Percentiles rank a stretch among this genome's conserved stretches.
These are phyloP conservation scores for Entonaema liquescens DNA, from an alignment of 495 filamentous ascomycete genomes.

Conservation along the genomic window DNA sequence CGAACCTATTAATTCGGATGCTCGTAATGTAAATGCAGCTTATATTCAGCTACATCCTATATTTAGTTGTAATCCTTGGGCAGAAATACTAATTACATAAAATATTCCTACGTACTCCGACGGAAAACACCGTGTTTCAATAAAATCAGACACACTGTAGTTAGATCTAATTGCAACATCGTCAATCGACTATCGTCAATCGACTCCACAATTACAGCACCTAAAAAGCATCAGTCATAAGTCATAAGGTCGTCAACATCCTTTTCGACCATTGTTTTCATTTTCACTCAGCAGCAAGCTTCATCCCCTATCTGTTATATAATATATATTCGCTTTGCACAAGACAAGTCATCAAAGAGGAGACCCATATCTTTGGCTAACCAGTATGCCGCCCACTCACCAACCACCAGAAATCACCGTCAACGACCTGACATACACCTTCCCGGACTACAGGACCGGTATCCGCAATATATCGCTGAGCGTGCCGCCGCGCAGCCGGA, in stretches of 20 bases:
- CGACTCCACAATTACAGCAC: constrained; percentile 21
- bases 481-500: constrained; percentile 84
- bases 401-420: constrained; percentile 65
- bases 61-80: neutral
- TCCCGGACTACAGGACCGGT: constrained; percentile 80
- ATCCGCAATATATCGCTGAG: constrained; percentile 73
- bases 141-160: constrained; percentile 10
- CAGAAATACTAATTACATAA: too few relatives aligned
- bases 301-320: neutral
- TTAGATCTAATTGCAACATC: constrained; percentile 16
- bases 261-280: neutral
- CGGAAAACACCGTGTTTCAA: constrained; percentile 21
- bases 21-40: neutral
- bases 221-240: constrained; percentile 8
- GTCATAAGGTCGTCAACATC: constrained; percentile 13
- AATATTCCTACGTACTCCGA: constrained; percentile 36
- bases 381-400: constrained; percentile 4
- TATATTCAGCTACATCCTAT: neutral
- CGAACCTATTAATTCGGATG: neutral
- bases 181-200: constrained; percentile 15
- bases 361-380: neutral
- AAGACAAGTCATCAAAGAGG: neutral
- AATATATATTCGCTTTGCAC: too few relatives aligned
- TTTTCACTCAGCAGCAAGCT: neutral
- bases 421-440: constrained; percentile 82